Conservation (phyloP, 768 basidiomycete genomes). For the Tricholoma hemisulphureum region DNA sequence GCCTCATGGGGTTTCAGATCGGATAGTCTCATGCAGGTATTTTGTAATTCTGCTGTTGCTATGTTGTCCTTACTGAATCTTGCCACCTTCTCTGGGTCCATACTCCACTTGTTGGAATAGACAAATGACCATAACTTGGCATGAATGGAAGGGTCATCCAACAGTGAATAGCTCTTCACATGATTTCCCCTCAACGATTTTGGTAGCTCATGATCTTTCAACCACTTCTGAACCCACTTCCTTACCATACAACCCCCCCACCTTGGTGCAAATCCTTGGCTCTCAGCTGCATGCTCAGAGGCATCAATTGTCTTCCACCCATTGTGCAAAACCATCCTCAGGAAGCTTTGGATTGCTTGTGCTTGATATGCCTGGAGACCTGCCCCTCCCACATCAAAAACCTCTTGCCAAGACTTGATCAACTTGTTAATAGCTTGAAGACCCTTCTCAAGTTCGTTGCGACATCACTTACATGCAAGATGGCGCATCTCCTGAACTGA, state of each 20-base stretch:
- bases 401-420: not conserved
- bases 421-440: not conserved
- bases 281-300: too few species aligned
- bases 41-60: not conserved
- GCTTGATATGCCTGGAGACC: not conserved
- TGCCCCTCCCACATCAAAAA: not conserved
- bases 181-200: not conserved
- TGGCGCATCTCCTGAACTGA: not conserved
- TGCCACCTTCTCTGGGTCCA: not conserved
- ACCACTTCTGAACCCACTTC: not conserved
- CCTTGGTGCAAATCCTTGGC: not conserved
- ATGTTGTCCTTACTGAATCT: not conserved
- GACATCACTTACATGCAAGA: not conserved
- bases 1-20: slow-evolving; percentile 33
- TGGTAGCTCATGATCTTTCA: not conserved
- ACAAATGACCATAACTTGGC: not conserved
- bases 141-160: not conserved
- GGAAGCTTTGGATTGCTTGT: not conserved
- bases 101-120: not conserved
- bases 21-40: not conserved
- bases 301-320: not conserved
- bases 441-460: not conserved
- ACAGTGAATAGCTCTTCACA: not conserved
- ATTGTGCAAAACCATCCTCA: not conserved
- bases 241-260: not conserved